Conservation (phyloP, 2,329 filamentous ascomycete species). For the Cladorrhinum sp. region DNA sequence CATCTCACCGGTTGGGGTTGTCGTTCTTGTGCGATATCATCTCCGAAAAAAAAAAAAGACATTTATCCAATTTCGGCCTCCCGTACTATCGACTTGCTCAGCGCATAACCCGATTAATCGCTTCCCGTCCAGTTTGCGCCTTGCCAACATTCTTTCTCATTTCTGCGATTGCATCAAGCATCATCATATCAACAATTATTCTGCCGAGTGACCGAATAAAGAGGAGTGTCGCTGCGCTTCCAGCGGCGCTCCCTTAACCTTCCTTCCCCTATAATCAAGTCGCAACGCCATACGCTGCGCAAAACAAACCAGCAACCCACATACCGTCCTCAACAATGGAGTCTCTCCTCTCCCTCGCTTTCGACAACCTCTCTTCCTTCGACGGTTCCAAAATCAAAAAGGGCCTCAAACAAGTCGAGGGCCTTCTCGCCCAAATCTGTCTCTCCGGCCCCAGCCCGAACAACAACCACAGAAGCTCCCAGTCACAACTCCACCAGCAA, state of each 20-base stretch:
- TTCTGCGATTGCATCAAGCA: not conserved
- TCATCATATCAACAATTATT: not conserved
- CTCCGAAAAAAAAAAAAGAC: not conserved
- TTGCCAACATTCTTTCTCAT: not conserved
- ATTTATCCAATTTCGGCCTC: not conserved
- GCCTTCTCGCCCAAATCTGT: conserved; percentile 90
- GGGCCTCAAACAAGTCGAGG: conserved; percentile 90
- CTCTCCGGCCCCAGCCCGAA: conserved; percentile 52
- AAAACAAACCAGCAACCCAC: conserved; percentile 4
- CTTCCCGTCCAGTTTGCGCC: too few species aligned
- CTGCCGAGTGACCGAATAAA: too few species aligned
- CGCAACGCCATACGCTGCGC: not conserved
- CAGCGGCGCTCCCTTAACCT: not conserved
- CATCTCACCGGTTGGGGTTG: not conserved
- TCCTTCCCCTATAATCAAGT: not conserved
- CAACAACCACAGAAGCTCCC: conserved; percentile 28
- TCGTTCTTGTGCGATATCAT: not conserved
- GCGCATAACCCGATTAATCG: not conserved
- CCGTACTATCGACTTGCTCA: not conserved
- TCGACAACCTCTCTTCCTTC: conserved; percentile 93
- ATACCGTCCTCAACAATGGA: conserved; percentile 62
- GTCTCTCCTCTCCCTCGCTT: conserved; percentile 83
- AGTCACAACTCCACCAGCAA: conserved; percentile 16
- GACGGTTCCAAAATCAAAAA: conserved; percentile 88
- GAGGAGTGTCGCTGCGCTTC: not conserved